Evolutionary conservation across 148 eudicot species (phyloP), one percentile per base, ranked within the genome.

Genomic region (Rhododendron ovatum): DNA sequence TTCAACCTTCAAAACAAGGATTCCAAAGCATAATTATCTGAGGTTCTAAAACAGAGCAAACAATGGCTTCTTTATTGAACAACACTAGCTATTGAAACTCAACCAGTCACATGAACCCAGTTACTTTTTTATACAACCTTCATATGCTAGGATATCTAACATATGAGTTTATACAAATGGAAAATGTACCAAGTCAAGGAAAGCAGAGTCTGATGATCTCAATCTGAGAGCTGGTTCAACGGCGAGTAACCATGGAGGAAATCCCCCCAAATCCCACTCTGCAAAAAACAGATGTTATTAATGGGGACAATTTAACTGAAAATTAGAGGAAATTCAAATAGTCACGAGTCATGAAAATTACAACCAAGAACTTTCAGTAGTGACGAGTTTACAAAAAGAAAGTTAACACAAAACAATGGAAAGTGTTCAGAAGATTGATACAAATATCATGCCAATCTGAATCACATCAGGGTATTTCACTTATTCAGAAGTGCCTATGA

Each of bases 231-330:
- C 89, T 59, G 99, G 99, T 86, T 95, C 93, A 88, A 89, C 89
- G 65, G 92, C 87, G 73, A 96, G 98, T 91, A 96, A 86, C 99
- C 99, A 96, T 63, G 99, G 91, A 86, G 99, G 99, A 88, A 95
- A 95, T 85, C 99, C 99, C 74, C 99, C 99, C 65, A 96, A 88
- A 93, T 96, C 99, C 99, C 99, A 96, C 91, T 96, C 99, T 96
- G 94, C 90, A 91, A 84, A 39, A 84, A 80, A 87, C 78, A 55
- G 45, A 13, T 12, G 22, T 28, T 75, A 24, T 11, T 51, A 24
- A 45, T 14, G 35, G 47, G 83, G 82, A 89, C 55, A 26, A 82
- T 83, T 51, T 37, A 83, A 81, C 33, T 10, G 37, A 73, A 59
- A 81, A 53, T 30, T 11, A 7, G 33, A 59, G 50, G 37, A 50